phyloP scores from a whole-genome alignment of 2,329 filamentous ascomycete species.

The Leptographium galeiforme region DNA sequence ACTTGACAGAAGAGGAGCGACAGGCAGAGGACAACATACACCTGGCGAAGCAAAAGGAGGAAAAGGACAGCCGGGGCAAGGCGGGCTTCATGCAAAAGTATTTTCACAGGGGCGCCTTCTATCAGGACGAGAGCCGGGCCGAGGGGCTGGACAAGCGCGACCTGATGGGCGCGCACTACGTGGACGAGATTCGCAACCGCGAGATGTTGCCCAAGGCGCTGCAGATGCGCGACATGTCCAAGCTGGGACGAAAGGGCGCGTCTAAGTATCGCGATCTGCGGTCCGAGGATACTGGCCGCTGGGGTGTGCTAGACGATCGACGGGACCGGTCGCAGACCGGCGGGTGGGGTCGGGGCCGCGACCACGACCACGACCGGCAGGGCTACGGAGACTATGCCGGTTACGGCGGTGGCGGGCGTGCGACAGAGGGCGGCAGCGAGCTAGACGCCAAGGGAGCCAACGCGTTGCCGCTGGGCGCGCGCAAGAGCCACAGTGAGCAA shows the following conservation, averaged over 20 bases:
- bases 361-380: constrained; percentile 11
- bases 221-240: constrained; percentile 87
- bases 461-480: constrained; percentile 53
- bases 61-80: constrained; percentile 64
- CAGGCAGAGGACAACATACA: constrained; percentile 71
- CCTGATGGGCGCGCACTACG: constrained; percentile 72
- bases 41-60: constrained; percentile 64
- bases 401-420: constrained; percentile 49
- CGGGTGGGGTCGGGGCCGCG: constrained; percentile 15
- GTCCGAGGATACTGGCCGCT: constrained; percentile 79
- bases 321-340: constrained; percentile 22
- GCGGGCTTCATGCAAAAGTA: constrained; percentile 92
- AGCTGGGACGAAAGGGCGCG: constrained; percentile 80
- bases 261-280: constrained; percentile 83
- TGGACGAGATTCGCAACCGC: constrained; percentile 70
- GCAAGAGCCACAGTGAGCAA: constrained; percentile 22
- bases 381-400: constrained; percentile 13
- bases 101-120: constrained; percentile 94
- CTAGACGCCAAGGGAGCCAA: constrained; percentile 52
- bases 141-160: constrained; percentile 69
- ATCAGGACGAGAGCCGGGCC: constrained; percentile 64
- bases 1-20: constrained; percentile 76
- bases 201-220: constrained; percentile 81
- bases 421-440: constrained; percentile 31
- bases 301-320: constrained; percentile 53